These are phyloP conservation scores for Irineochytrium annulatum DNA, from an alignment of 192 early-diverging fungal genomes.

Conservation along the genomic window DNA sequence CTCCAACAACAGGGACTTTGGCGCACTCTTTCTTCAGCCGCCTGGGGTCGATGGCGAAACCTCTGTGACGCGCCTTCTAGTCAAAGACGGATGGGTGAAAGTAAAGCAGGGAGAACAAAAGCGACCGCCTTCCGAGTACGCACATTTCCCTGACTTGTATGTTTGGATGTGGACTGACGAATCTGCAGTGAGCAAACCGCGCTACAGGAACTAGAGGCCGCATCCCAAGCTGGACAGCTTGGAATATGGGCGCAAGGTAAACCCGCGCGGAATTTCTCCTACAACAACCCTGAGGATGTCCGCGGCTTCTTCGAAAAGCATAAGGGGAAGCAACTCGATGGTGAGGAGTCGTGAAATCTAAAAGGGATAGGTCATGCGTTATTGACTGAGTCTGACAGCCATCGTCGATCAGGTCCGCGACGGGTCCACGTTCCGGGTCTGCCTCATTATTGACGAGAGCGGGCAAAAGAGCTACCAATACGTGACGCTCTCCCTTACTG, in stretches of 20 bases:
- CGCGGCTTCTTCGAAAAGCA: constrained; percentile 69
- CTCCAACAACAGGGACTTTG: constrained; percentile 59
- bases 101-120: constrained; percentile 50
- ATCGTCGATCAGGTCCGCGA: constrained; percentile 96
- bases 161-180: too few species aligned
- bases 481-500: constrained; percentile 73
- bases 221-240: constrained; percentile 61
- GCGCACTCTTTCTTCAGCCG: constrained; percentile 39
- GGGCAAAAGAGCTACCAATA: constrained; percentile 53
- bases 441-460: constrained; percentile 55
- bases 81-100: constrained; percentile 82
- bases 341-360: too few species aligned
- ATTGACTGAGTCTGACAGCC: too few species aligned
- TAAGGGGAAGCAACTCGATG: constrained; percentile 76
- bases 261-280: constrained; percentile 12
- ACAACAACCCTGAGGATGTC: constrained; percentile 45
- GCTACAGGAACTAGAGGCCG: constrained; percentile 60
- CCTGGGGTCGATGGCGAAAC: constrained; percentile 47
- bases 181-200: constrained; percentile 46
- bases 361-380: too few species aligned
- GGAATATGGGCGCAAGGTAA: constrained; percentile 78
- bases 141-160: constrained; percentile 11
- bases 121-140: constrained; percentile 32
- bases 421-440: constrained; percentile 76
- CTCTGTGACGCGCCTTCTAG: constrained; percentile 68